phyloP scores from a whole-genome alignment of 495 filamentous ascomycete species.

The Melanomma pulvis-pyrius region DNA sequence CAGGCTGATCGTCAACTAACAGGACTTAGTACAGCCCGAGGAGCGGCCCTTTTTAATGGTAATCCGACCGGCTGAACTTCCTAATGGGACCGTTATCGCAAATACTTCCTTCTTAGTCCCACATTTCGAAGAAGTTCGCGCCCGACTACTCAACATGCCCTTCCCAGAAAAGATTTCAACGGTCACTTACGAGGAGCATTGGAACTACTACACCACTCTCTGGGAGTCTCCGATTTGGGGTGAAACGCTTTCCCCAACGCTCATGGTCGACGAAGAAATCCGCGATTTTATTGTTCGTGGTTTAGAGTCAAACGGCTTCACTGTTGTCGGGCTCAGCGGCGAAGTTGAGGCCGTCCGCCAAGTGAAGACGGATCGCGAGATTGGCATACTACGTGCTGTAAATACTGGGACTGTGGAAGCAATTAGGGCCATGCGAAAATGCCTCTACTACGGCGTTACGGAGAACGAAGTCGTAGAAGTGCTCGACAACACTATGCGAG shows the following conservation, averaged over 20 bases:
- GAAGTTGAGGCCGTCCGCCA: slow-evolving; percentile 57
- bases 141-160: slow-evolving; percentile 55
- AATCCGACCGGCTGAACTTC: slow-evolving; percentile 46
- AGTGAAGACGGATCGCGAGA: slow-evolving; percentile 53
- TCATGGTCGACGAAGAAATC: slow-evolving; percentile 63
- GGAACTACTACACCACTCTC: slow-evolving; percentile 57
- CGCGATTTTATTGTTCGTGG: slow-evolving; percentile 59
- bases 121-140: slow-evolving; percentile 58
- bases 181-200: slow-evolving; percentile 60
- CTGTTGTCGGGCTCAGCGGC: slow-evolving; percentile 50
- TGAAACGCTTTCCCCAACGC: slow-evolving; percentile 38
- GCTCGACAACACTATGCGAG: slow-evolving; percentile 53
- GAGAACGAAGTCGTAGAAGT: slow-evolving; percentile 55
- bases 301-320: slow-evolving; percentile 51
- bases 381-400: slow-evolving; percentile 57
- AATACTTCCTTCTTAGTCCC: slow-evolving; percentile 57
- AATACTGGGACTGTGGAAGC: slow-evolving; percentile 62
- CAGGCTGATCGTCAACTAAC: not conserved
- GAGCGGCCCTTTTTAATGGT: slow-evolving; percentile 61
- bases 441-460: slow-evolving; percentile 55
- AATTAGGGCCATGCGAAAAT: slow-evolving; percentile 56
- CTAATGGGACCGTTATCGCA: slow-evolving; percentile 48
- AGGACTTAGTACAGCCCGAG: slow-evolving; percentile 47
- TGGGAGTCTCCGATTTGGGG: slow-evolving; percentile 30
- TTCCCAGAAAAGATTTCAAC: slow-evolving; percentile 51